These are phyloP conservation scores for Candida manassasensis DNA, from an alignment of 805 yeast species.

Conservation along the genomic window DNA sequence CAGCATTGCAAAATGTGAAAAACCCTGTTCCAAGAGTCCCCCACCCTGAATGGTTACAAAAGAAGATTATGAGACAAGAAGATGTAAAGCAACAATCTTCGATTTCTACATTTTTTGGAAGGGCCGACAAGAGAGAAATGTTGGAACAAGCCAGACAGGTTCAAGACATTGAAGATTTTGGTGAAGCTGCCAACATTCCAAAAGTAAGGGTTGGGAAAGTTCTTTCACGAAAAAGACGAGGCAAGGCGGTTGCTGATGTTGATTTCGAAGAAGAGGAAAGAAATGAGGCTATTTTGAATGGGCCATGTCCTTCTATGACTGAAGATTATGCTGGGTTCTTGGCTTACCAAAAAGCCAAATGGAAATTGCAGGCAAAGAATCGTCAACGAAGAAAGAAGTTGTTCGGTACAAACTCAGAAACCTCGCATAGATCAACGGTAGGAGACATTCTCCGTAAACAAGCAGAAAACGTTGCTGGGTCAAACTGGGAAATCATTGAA, in stretches of 20 bases:
- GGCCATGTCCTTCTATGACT: slow-evolving; percentile 59
- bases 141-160: slow-evolving; percentile 27
- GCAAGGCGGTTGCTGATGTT: slow-evolving; percentile 15
- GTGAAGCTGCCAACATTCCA: slow-evolving; percentile 22
- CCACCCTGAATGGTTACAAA: slow-evolving; percentile 91
- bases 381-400: slow-evolving; percentile 67
- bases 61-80: slow-evolving; percentile 52
- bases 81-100: slow-evolving; percentile 72
- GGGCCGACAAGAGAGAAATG: slow-evolving; percentile 38
- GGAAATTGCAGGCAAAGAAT: slow-evolving; percentile 75
- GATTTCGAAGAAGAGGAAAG: slow-evolving; percentile 44
- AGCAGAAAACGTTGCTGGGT: slow-evolving; percentile 71
- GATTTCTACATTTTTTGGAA: slow-evolving; percentile 52
- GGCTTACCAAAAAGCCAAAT: slow-evolving; percentile 75
- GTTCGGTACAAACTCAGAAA: slow-evolving; percentile 62
- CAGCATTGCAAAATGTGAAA: slow-evolving; percentile 80
- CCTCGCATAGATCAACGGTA: slow-evolving; percentile 54
- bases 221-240: slow-evolving; percentile 42
- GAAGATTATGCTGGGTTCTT: slow-evolving; percentile 68
- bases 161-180: slow-evolving; percentile 74
- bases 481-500: slow-evolving; percentile 84
- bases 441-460: slow-evolving; percentile 69
- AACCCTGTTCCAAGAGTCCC: slow-evolving; percentile 94
- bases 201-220: slow-evolving; percentile 43
- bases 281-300: slow-evolving; percentile 43